phyloP scores from a whole-genome alignment of 2,329 filamentous ascomycete species.

The Ceratocystis papillata region DNA sequence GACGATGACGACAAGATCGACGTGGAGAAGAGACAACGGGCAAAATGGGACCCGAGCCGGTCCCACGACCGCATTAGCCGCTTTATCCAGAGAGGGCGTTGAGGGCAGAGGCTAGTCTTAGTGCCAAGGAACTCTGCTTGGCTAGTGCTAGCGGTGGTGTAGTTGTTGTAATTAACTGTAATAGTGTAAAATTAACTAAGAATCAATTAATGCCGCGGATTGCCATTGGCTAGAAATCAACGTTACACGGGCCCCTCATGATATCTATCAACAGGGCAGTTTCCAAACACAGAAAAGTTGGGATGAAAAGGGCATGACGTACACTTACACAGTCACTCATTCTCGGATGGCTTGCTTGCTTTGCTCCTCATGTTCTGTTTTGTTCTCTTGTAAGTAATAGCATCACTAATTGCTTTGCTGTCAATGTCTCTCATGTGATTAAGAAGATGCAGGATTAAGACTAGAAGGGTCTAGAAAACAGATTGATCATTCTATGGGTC shows the following conservation, averaged over 20 bases:
- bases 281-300: not conserved
- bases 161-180: not conserved
- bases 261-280: not conserved
- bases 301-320: not conserved
- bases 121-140: not conserved
- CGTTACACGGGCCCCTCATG: not conserved
- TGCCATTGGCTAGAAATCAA: not conserved
- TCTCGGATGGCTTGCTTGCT: no score
- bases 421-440: no score
- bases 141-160: not conserved
- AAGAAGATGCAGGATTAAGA: no score
- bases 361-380: no score
- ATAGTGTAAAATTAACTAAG: not conserved
- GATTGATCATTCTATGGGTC: no score
- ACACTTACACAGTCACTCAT: no score
- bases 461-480: no score
- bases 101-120: no score
- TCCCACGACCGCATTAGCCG: constrained; percentile 17
- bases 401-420: no score
- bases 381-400: no score
- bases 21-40: constrained; percentile 10
- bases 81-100: constrained; percentile 16
- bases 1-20: constrained; percentile 23
- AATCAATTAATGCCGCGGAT: not conserved
- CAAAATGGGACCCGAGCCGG: constrained; percentile 21